Evolutionary conservation across 2,329 filamentous ascomycete genomes (phyloP), one percentile per base, ranked within the genome.

Genomic region (Pleomassaria siparia): DNA sequence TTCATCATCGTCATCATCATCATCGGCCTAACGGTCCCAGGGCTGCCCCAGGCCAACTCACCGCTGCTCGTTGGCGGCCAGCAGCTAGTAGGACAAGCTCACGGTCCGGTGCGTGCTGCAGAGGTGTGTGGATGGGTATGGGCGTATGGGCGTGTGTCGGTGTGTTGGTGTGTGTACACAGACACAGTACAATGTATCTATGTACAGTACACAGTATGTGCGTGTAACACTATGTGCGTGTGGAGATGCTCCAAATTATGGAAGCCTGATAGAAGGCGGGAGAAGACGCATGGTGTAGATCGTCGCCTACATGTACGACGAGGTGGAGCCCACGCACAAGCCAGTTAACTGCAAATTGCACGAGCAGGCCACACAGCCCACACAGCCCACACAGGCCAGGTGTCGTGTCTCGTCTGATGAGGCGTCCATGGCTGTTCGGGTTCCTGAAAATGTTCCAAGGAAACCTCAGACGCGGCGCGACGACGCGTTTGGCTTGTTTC

Each of bases 191-290:
- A n/a, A n/a, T n/a, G n/a, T n/a, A n/a, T n/a, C n/a, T n/a, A n/a
- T n/a, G n/a, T n/a, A n/a, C n/a, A n/a, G n/a, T n/a, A n/a, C n/a
- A n/a, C n/a, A n/a, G n/a, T n/a, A n/a, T n/a, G n/a, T n/a, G n/a
- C n/a, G n/a, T n/a, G n/a, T n/a, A n/a, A n/a, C n/a, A n/a, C n/a
- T n/a, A n/a, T n/a, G n/a, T n/a, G n/a, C 42, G 49, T 50, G 55
- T 53, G 50, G 52, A 51, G 42, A 42, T 32, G 50, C 12, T 30
- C 55, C 55, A 60, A 46, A 52, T n/a, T n/a, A 64, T 70, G 56
- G 68, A 70, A 71, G 64, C 47, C 51, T 63, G 54, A 57, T 58
- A 64, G 67, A 71, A 71, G 64, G 54, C 67, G 67, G 67, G 60
- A 70, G 68, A 70, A 71, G 64, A 54, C 56, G 55, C 54, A 53